These are phyloP conservation scores for Zygoascus hellenicus DNA, from an alignment of 1,139 yeast genomes.

Conservation along the genomic window DNA sequence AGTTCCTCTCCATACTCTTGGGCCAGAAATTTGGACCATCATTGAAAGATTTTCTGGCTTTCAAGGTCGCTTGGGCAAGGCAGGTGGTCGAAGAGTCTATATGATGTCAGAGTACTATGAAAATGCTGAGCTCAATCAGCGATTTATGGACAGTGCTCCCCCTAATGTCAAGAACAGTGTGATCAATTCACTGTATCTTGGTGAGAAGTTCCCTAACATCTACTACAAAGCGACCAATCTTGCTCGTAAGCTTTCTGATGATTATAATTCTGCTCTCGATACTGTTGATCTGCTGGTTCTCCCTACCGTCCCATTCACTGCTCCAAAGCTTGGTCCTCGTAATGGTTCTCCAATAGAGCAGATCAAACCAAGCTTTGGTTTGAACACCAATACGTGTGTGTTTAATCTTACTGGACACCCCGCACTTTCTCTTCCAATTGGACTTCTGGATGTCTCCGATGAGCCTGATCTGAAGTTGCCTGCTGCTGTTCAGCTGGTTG, in stretches of 20 bases:
- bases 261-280: constrained; percentile 31
- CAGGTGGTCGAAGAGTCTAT: constrained; percentile 29
- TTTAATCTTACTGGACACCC: constrained; percentile 39
- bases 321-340: constrained; percentile 27
- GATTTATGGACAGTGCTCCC: constrained; percentile 30
- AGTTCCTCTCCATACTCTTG: constrained; percentile 34
- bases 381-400: constrained; percentile 36
- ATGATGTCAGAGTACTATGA: constrained; percentile 22
- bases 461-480: constrained; percentile 34
- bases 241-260: constrained; percentile 32
- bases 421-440: constrained; percentile 35
- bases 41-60: constrained; percentile 32
- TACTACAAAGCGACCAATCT: constrained; percentile 36
- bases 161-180: constrained; percentile 31
- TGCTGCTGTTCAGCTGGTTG: constrained; percentile 44
- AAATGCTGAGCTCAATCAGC: constrained; percentile 26
- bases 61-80: constrained; percentile 24
- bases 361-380: constrained; percentile 32
- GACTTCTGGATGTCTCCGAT: constrained; percentile 30
- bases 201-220: constrained; percentile 33
- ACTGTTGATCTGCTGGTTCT: constrained; percentile 28
- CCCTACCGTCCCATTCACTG: constrained; percentile 30
- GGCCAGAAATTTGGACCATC: constrained; percentile 37
- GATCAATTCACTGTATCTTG: constrained; percentile 32
- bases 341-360: constrained; percentile 18